Conservation (phyloP, 2,329 filamentous ascomycete species). For the Ceratocystiopsis sp. region DNA sequence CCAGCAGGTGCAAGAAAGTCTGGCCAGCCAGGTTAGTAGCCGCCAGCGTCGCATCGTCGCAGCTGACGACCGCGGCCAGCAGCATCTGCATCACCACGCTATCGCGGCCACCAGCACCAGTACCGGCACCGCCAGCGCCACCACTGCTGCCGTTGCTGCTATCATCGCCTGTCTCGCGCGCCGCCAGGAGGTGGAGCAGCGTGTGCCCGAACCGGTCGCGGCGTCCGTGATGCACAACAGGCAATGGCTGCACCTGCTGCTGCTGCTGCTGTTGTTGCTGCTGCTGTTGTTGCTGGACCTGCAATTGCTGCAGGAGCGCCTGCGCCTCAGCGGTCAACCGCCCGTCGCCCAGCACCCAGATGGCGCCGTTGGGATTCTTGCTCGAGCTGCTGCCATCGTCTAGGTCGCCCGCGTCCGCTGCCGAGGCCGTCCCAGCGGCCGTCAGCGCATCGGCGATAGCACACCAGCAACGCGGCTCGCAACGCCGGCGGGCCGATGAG, state of each 20-base stretch:
- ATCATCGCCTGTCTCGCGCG: constrained; percentile 14
- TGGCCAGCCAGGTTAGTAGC: constrained; percentile 28
- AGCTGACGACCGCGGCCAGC: constrained; percentile 11
- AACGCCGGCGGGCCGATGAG: not conserved
- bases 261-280: not conserved
- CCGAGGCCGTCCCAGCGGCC: not conserved
- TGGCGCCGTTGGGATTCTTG: constrained; percentile 5
- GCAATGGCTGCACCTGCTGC: not conserved
- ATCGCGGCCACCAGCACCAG: not conserved
- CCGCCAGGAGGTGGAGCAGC: constrained; percentile 27
- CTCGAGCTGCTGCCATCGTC: too few relatives aligned
- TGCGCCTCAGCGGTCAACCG: constrained; percentile 14
- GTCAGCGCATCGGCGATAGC: constrained; percentile 14
- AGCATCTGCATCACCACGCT: constrained; percentile 12
- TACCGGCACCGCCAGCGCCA: too few relatives aligned
- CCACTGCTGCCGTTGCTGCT: not conserved
- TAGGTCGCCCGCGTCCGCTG: not conserved
- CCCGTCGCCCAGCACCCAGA: constrained; percentile 14
- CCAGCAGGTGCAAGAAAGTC: constrained; percentile 30
- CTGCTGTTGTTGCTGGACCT: constrained; percentile 2
- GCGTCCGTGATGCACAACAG: constrained; percentile 9
- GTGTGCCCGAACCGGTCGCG: constrained; percentile 31
- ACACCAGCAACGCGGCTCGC: constrained; percentile 16
- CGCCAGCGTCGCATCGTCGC: constrained; percentile 9
- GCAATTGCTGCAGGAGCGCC: constrained; percentile 10